Conservation (phyloP, 2,329 filamentous ascomycete species). For the Sphaerulina vaccinii region DNA sequence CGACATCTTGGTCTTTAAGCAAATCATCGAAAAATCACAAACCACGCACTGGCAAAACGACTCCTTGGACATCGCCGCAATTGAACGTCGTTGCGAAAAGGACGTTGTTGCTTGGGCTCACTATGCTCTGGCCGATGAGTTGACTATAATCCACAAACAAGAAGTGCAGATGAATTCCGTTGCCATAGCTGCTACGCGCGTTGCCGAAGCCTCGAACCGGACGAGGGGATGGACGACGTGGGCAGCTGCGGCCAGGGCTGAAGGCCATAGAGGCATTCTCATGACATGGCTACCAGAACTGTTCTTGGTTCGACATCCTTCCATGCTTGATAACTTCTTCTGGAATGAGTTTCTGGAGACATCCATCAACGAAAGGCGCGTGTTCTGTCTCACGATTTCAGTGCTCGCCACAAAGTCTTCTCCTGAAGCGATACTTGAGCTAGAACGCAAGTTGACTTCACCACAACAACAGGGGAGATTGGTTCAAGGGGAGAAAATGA, state of each 20-base stretch:
- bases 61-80: slow-evolving; percentile 12
- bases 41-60: not conserved
- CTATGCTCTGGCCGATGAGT: slow-evolving; percentile 20
- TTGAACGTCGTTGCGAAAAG: slow-evolving; percentile 9
- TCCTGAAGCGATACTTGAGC: slow-evolving; percentile 1
- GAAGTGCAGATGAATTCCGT: too few species aligned
- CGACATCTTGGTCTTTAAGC: slow-evolving; percentile 19
- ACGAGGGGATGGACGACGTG: not conserved
- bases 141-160: slow-evolving; percentile 2
- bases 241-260: not conserved
- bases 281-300: slow-evolving; percentile 17
- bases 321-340: slow-evolving; percentile 6
- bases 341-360: slow-evolving; percentile 4
- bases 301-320: slow-evolving; percentile 16
- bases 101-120: slow-evolving; percentile 18
- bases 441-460: not conserved
- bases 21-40: slow-evolving; percentile 12
- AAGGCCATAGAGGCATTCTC: not conserved
- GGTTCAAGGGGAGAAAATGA: not conserved
- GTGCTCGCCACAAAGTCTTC: slow-evolving; percentile 6
- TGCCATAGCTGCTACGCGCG: not conserved
- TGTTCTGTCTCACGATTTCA: slow-evolving; percentile 14
- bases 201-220: not conserved
- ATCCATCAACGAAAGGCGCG: not conserved
- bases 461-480: not conserved